Conservation (phyloP, 1,284 basidiomycete genomes). For the Boletellus deceptivus region DNA sequence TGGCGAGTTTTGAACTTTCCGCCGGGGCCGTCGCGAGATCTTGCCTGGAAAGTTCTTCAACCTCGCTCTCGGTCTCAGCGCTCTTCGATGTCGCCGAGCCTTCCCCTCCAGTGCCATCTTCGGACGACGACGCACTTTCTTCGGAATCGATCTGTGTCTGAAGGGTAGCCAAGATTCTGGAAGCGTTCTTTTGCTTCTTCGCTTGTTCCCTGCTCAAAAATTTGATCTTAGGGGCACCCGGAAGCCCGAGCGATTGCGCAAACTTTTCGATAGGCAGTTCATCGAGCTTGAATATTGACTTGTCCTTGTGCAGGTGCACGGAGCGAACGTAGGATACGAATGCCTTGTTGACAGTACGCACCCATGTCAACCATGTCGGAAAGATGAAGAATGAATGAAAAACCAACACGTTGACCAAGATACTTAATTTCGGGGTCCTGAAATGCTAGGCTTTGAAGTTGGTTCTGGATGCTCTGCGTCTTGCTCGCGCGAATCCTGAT, state of each 20-base stretch:
- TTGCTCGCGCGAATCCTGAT: constrained; percentile 93
- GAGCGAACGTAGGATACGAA: constrained; percentile 97
- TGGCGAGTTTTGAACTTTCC: constrained; percentile 24
- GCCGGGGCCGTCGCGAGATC: background rate
- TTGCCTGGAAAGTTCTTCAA: background rate
- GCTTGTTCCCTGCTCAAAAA: constrained; percentile 75
- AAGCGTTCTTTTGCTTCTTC: constrained; percentile 74
- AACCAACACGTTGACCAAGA: constrained; percentile 83
- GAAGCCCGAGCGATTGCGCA: constrained; percentile 88
- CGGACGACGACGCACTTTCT: constrained; percentile 20
- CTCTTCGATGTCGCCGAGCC: constrained; percentile 25
- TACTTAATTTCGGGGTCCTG: constrained; percentile 98
- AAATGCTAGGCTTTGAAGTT: constrained; percentile 92
- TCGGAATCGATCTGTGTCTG: constrained; percentile 38
- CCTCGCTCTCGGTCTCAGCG: constrained; percentile 20
- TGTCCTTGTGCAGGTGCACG: constrained; percentile 92
- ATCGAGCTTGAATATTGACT: constrained; percentile 85
- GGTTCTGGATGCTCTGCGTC: constrained; percentile 82
- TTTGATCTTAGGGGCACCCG: constrained; percentile 96
- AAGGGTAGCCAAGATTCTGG: constrained; percentile 41
- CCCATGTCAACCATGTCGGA: no score
- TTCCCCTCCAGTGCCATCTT: constrained; percentile 33
- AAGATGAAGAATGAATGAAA: background rate
- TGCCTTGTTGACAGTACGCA: constrained; percentile 51
- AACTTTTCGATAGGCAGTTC: constrained; percentile 83